phyloP scores from a whole-genome alignment of 179 eudicot species.

The Beta macrorhiza region DNA sequence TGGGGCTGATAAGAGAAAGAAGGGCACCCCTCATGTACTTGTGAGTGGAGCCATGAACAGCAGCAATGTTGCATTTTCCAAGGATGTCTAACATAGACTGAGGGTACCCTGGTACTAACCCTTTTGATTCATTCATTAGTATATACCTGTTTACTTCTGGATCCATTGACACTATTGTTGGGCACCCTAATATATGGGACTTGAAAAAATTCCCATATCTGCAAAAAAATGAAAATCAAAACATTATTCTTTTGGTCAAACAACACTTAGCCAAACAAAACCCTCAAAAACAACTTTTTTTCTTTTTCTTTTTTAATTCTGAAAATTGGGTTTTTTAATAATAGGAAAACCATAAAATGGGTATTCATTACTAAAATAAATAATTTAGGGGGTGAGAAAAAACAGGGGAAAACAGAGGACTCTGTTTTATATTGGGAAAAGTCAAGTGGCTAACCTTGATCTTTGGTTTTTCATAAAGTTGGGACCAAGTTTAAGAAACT shows the following conservation, averaged over 20 bases:
- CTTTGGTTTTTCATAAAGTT: constrained; percentile 82
- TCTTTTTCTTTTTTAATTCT: too few relatives aligned
- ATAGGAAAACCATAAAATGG: neutral
- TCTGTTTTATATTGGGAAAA: neutral
- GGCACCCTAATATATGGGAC: constrained; percentile 93
- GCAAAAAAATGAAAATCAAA: neutral
- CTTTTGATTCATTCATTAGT: constrained; percentile 80
- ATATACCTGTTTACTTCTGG: constrained; percentile 80
- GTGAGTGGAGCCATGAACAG: constrained; percentile 91
- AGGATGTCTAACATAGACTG: constrained; percentile 91
- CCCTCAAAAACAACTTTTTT: too few relatives aligned
- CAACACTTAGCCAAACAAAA: neutral
- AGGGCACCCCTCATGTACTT: constrained; percentile 96
- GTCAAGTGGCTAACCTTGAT: constrained; percentile 54
- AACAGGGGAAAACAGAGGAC: constrained; percentile 24
- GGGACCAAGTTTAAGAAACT: constrained; percentile 95
- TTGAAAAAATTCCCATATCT: constrained; percentile 93
- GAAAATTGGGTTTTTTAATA: neutral
- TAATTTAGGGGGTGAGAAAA: neutral
- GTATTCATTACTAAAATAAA: neutral
- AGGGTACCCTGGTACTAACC: constrained; percentile 94
- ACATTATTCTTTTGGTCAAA: neutral
- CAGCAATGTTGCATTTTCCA: constrained; percentile 92
- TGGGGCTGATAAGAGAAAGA: constrained; percentile 69
- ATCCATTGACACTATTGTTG: constrained; percentile 96